Conservation (phyloP, 257 asterid genomes). For the Nicotiana sylvestris region DNA sequence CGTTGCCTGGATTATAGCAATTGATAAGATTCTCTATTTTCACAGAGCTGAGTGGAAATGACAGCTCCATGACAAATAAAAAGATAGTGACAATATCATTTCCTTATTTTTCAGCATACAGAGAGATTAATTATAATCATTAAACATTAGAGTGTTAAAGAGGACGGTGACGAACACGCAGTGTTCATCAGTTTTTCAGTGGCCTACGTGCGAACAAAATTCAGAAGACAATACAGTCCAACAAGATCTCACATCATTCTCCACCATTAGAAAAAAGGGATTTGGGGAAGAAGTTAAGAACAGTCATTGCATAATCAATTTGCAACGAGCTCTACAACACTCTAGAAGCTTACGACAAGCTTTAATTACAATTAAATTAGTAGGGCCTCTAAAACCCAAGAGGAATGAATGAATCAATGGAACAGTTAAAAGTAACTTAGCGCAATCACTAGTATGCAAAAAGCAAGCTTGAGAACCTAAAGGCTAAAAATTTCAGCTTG, state of each 20-base stretch:
- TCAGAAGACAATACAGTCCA: background rate
- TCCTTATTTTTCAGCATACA: background rate
- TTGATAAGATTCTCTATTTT: constrained; percentile 4
- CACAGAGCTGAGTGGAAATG: background rate
- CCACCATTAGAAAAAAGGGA: background rate
- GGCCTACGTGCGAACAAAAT: background rate
- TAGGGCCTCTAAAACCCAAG: background rate
- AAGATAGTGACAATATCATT: background rate
- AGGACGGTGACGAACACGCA: background rate
- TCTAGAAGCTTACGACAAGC: background rate
- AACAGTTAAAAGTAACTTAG: background rate
- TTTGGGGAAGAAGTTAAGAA: background rate
- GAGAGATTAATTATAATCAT: background rate
- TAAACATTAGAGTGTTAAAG: background rate
- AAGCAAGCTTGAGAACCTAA: background rate
- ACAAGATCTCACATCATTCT: background rate
- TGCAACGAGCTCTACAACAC: background rate
- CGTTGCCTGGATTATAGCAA: background rate
- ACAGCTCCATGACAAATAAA: background rate
- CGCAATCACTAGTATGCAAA: background rate
- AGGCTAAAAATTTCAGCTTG: background rate
- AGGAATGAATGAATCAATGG: background rate
- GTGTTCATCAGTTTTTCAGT: background rate
- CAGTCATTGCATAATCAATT: background rate
- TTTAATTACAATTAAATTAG: background rate